These are phyloP conservation scores for Pugionium cornutum DNA, from an alignment of 345 rosid species.

Conservation along the genomic window DNA sequence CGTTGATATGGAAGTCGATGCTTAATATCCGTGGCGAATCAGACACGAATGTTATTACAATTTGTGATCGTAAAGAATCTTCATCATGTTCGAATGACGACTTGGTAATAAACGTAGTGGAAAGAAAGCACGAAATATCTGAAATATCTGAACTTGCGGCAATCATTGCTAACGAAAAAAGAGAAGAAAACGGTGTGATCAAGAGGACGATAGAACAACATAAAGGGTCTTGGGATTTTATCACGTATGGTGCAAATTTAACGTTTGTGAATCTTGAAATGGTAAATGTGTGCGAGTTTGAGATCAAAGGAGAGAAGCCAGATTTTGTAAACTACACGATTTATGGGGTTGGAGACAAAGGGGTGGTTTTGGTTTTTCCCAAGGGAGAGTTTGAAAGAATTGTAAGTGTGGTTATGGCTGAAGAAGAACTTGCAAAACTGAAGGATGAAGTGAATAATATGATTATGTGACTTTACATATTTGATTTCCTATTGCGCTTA, in stretches of 20 bases:
- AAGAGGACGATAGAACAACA: slow-evolving; percentile 40
- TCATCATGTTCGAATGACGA: slow-evolving; percentile 37
- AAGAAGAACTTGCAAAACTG: slow-evolving; percentile 41
- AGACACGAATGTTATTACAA: slow-evolving; percentile 41
- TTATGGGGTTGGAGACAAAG: slow-evolving; percentile 64
- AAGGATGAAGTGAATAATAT: slow-evolving; percentile 40
- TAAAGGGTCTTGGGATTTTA: slow-evolving; percentile 40
- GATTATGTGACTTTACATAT: slow-evolving; percentile 10
- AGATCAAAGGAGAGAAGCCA: slow-evolving; percentile 54
- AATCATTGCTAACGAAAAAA: slow-evolving; percentile 34
- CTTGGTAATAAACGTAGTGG: slow-evolving; percentile 45
- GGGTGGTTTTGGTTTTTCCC: slow-evolving; percentile 51
- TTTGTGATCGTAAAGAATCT: slow-evolving; percentile 37
- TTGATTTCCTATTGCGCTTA: not conserved
- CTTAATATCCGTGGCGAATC: slow-evolving; percentile 42
- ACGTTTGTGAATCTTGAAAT: slow-evolving; percentile 65
- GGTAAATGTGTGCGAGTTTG: slow-evolving; percentile 46
- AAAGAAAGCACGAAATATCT: slow-evolving; percentile 26
- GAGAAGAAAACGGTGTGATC: slow-evolving; percentile 33
- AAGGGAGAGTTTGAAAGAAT: slow-evolving; percentile 37
- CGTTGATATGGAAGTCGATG: slow-evolving; percentile 59
- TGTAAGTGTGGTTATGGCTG: slow-evolving; percentile 49
- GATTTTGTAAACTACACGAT: slow-evolving; percentile 49
- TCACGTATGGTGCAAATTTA: slow-evolving; percentile 61
- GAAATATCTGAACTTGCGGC: slow-evolving; percentile 46